phyloP scores from a whole-genome alignment of 495 filamentous ascomycete species.

The Hyphodiscus hymeniophilus region DNA sequence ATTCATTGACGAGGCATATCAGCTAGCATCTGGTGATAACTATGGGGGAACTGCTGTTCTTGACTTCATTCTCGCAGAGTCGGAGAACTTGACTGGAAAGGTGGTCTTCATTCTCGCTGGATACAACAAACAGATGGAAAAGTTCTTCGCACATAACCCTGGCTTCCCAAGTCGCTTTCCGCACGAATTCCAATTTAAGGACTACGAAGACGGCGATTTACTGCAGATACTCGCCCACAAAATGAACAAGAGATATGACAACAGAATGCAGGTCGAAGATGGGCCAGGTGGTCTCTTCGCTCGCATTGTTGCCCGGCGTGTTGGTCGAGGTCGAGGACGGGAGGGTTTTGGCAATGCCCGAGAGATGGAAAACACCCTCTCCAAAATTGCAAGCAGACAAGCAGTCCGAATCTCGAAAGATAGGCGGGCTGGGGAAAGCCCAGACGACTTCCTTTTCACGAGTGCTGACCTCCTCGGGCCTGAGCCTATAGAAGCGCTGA shows the following conservation, averaged over 20 bases:
- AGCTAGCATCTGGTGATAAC: constrained; percentile 37
- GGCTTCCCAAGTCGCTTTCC: constrained; percentile 69
- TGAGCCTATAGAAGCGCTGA: constrained; percentile 41
- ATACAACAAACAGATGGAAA: constrained; percentile 72
- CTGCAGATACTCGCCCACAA: constrained; percentile 37
- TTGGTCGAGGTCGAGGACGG: constrained; percentile 52
- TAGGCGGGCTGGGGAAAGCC: constrained; percentile 24
- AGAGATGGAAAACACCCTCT: constrained; percentile 53
- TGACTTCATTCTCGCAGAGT: constrained; percentile 65
- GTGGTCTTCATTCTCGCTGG: constrained; percentile 72
- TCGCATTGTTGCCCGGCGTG: constrained; percentile 51
- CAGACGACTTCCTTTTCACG: constrained; percentile 40
- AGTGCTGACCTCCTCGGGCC: constrained; percentile 54
- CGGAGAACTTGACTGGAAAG: constrained; percentile 68
- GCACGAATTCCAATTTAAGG: constrained; percentile 53
- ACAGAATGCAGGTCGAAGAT: constrained; percentile 49
- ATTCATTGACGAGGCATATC: constrained; percentile 63
- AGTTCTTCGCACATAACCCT: constrained; percentile 70
- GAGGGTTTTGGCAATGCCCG: constrained; percentile 71
- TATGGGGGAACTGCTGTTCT: constrained; percentile 52
- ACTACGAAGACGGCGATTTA: constrained; percentile 63
- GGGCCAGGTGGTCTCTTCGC: constrained; percentile 55
- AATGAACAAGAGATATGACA: constrained; percentile 9
- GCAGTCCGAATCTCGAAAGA: constrained; percentile 39
- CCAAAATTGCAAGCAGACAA: constrained; percentile 48